phyloP scores from a whole-genome alignment of 768 basidiomycete genomes.

The Rhizopogon roseolus region DNA sequence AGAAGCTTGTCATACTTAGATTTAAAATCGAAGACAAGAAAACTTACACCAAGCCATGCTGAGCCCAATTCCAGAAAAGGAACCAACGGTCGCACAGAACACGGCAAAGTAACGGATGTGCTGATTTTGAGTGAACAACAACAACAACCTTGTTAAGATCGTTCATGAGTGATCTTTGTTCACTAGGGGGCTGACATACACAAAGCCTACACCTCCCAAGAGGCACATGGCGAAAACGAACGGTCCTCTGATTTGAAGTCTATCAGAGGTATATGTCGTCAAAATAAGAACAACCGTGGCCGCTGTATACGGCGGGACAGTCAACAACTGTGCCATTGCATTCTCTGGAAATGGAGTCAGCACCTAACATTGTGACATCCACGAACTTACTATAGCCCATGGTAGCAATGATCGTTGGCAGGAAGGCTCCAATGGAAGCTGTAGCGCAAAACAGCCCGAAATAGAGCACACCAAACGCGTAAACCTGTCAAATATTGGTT shows the following conservation, averaged over 20 bases:
- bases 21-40: slow-evolving; percentile 4
- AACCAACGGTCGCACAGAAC: slow-evolving; percentile 64
- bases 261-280: slow-evolving; percentile 54
- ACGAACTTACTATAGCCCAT: slow-evolving; percentile 53
- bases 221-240: slow-evolving; percentile 14
- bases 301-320: slow-evolving; percentile 70
- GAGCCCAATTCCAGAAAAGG: slow-evolving; percentile 63
- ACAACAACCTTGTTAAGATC: slow-evolving; percentile 33
- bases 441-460: slow-evolving; percentile 65
- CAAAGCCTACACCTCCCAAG: slow-evolving; percentile 40
- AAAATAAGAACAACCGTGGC: slow-evolving; percentile 49
- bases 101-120: slow-evolving; percentile 63
- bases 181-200: slow-evolving; percentile 40
- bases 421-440: slow-evolving; percentile 66
- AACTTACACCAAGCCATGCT: slow-evolving; percentile 69
- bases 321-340: slow-evolving; percentile 58
- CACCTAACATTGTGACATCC: background rate
- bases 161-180: slow-evolving; percentile 40
- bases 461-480: slow-evolving; percentile 59
- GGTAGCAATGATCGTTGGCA: slow-evolving; percentile 68
- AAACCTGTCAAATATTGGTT: slow-evolving; percentile 13
- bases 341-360: slow-evolving; percentile 38
- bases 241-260: slow-evolving; percentile 46
- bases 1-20: background rate
- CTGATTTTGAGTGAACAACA: slow-evolving; percentile 43